Base-by-base conservation (phyloP, 2,329 filamentous ascomycete genomes). In the Penicillium hordei region DNA sequence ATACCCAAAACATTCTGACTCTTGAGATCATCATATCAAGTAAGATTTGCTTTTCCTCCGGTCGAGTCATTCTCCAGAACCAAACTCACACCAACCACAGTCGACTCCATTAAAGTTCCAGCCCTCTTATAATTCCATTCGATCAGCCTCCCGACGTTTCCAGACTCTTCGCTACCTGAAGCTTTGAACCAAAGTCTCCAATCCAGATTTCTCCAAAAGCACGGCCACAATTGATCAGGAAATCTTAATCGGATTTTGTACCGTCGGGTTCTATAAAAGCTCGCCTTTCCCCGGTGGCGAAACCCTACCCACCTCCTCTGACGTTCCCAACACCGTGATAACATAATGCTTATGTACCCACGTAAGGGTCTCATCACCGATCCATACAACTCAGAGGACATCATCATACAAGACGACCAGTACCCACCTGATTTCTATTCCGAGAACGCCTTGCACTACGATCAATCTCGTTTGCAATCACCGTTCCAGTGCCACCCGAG, bases 321-420 rank as follows among this genome's bases (percentile, higher is more conserved):
- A 71, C 67, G 66, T 70, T 62, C 64, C 61, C 58, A 52, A 63
- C 48, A 29, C 19, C 48, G 68, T 66, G 63, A 68, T 64, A 67
- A 54, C 69, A 74, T 69, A 69, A 76, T 76, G 73, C 71, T 73
- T 68, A 71, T 73, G 67, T 67, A 73, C 66, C 70, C 73, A 76
- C 73, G 73, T 74, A 76, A 76, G 71, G 73, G 67, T 73, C 70
- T 73, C 71, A 74, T 75, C 72, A 75, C 68, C 60, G 73, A 73
- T 69, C 70, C 72, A 62, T 68, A 68, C 65, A 65, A 68, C 58
- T 60, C 68, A 55, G 70, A 72, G 56, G 59, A 68, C 55, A 66
- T 73, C 61, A 69, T 63, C 62, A 73, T 76, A 68, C 73, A 75
- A 71, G 73, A 76, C 70, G 71, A 75, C 57, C 72, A 72, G 48